These are phyloP conservation scores for Huntiella decipiens DNA, from an alignment of 2,329 filamentous ascomycete species.

Conservation along the genomic window DNA sequence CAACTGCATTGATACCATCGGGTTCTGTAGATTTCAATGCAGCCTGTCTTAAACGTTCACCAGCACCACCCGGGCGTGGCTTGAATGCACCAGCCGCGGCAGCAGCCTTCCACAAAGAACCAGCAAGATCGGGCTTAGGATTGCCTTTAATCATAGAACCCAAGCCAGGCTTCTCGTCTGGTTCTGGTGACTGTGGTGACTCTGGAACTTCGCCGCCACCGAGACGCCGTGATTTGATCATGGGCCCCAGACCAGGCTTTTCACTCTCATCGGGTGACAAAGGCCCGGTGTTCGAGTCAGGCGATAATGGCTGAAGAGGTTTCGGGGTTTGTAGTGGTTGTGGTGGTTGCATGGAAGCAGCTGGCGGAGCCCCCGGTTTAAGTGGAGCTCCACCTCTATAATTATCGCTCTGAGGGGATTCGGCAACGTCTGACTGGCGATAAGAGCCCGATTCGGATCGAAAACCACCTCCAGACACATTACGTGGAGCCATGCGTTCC, in stretches of 20 bases:
- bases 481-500: constrained; percentile 28
- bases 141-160: constrained; percentile 83
- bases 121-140: constrained; percentile 54
- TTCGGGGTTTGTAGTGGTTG: constrained; percentile 8
- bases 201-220: constrained; percentile 26
- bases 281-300: constrained; percentile 14
- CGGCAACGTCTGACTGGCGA: constrained; percentile 11
- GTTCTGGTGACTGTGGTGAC: constrained; percentile 11
- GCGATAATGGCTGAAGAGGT: constrained; percentile 9
- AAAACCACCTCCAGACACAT: constrained; percentile 19
- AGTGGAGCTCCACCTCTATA: constrained; percentile 1
- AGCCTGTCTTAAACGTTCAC: constrained; percentile 51
- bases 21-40: constrained; percentile 42
- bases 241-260: constrained; percentile 63
- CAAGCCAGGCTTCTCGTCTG: constrained; percentile 49
- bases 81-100: constrained; percentile 50
- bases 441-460: constrained; percentile 12
- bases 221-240: constrained; percentile 55
- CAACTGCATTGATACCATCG: constrained; percentile 77
- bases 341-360: constrained; percentile 9
- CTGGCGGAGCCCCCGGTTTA: constrained; percentile 5
- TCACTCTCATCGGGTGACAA: constrained; percentile 16
- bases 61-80: constrained; percentile 71
- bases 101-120: constrained; percentile 63
- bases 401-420: constrained; percentile 9